These are phyloP conservation scores for Tetragonia tetragonoides DNA, from an alignment of 148 eudicot species.

Conservation along the genomic window DNA sequence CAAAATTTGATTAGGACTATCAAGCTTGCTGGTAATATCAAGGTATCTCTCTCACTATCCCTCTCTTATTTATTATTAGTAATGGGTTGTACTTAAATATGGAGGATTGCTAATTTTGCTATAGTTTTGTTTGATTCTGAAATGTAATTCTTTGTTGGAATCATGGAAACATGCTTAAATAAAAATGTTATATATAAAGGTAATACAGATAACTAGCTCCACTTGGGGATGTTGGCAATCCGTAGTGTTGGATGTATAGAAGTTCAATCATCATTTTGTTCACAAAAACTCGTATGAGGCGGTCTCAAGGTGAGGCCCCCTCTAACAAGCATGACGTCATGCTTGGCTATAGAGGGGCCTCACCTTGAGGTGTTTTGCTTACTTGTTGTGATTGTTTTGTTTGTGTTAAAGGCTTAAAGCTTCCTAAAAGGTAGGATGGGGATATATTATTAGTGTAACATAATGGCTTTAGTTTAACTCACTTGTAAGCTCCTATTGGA, in stretches of 20 bases:
- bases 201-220: not conserved
- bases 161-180: not conserved
- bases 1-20: conserved; percentile 59
- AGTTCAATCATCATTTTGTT: not conserved
- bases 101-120: not conserved
- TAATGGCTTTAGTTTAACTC: too few relatives aligned
- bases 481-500: too few relatives aligned
- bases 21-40: conserved; percentile 59
- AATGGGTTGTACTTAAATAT: too few relatives aligned
- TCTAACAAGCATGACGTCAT: too few relatives aligned
- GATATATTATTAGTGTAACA: too few relatives aligned
- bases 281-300: too few relatives aligned
- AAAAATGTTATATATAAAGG: not conserved
- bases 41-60: conserved; percentile 36
- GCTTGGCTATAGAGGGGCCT: too few relatives aligned
- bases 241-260: conserved; percentile 2
- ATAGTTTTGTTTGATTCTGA: conserved; percentile 6
- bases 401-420: not conserved
- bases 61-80: not conserved
- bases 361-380: too few relatives aligned
- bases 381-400: not conserved
- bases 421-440: not conserved
- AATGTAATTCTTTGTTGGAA: not conserved
- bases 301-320: too few relatives aligned
- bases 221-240: not conserved